Evolutionary conservation across 1,139 yeast species (phyloP), one percentile per base, ranked within the genome.

Genomic region (Saccharomyces pastorianus): DNA sequence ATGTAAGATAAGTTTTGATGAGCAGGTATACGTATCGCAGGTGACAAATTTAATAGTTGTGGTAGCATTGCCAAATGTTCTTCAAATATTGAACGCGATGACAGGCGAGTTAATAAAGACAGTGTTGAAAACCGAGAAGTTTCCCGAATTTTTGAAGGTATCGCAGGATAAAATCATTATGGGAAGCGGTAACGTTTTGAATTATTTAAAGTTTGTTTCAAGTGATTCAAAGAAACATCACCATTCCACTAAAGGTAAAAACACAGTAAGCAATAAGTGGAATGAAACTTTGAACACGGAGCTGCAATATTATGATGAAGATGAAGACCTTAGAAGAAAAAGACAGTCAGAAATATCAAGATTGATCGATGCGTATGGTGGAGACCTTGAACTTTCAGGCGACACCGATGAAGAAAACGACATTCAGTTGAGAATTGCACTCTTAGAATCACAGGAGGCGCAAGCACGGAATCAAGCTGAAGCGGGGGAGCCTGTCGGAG

Each of bases 11-110:
- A 57, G 51, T 52, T 72, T 61, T 57, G 60, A 58, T 62, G 74
- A 48, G 61, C 52, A 59, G 51, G 49, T 67, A 62, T 52, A 57
- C 48, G 51, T 74, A 61, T 60, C 71, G 62, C 62, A 66, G 56
- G 55, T 68, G 50, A 62, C 66, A 51, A 58, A 61, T 59, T 77
- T 85, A 3, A 70, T 85, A 6, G 74, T 83, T 0, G 73, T 83
- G 2, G 86, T 87, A 0, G 86, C 88, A 1, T 78, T 77, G 60
- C 78, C 83, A 59, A 93, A 93, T 20, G 76, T 74, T 57, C 77
- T 83, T 4, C 80, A 83, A 51, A 71, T 86, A 26, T 81, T 81
- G 66, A 88, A 88, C 64, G 75, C 81, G 0, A 73, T 82, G 29
- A 71, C 70, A 46, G 76, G 76, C 47, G 65, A 66, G 13, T 67